A percentile compares a stretch with the other conserved stretches of the same genome.
These are phyloP conservation scores for Poronia punctata DNA, from an alignment of 495 filamentous ascomycete genomes.

Conservation along the genomic window DNA sequence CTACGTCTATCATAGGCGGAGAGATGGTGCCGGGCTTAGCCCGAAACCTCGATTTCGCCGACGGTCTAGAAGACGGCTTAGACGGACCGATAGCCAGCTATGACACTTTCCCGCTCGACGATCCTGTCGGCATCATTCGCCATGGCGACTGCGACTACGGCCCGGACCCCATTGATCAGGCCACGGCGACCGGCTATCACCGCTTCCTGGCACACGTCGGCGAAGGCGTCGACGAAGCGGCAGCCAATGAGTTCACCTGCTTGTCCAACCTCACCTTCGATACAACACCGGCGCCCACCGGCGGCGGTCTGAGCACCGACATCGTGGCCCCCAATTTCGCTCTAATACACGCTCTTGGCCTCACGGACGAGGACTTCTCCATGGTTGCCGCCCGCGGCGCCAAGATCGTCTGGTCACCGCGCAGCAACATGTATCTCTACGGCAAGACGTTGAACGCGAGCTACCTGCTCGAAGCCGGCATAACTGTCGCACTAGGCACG, in stretches of 20 bases:
- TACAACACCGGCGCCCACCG: constrained; percentile 3
- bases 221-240: constrained; percentile 13
- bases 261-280: constrained; percentile 14
- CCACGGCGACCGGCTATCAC: neutral
- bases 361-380: constrained; percentile 7
- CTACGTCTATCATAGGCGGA: constrained; percentile 12
- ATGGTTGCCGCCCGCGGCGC: constrained; percentile 6
- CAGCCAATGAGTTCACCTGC: constrained; percentile 13
- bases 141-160: constrained; percentile 11
- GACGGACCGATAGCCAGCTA: neutral
- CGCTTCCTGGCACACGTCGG: constrained; percentile 13
- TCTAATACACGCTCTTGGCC: constrained; percentile 12
- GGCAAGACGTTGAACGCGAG: constrained; percentile 14
- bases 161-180: neutral
- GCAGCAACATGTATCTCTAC: constrained; percentile 15
- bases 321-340: constrained; percentile 13
- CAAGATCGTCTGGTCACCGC: constrained; percentile 14
- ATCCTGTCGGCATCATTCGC: constrained; percentile 1
- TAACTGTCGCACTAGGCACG: constrained; percentile 14
- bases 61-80: constrained; percentile 10
- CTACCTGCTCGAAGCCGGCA: constrained; percentile 8
- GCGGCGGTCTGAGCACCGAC: constrained; percentile 13
- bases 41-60: constrained; percentile 10
- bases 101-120: constrained; percentile 9
- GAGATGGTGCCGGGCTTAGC: constrained; percentile 13